A percentile compares a stretch with the other conserved stretches of the same genome.
Conservation (phyloP, 2,329 filamentous ascomycete species). For the Ophiostoma ips region DNA sequence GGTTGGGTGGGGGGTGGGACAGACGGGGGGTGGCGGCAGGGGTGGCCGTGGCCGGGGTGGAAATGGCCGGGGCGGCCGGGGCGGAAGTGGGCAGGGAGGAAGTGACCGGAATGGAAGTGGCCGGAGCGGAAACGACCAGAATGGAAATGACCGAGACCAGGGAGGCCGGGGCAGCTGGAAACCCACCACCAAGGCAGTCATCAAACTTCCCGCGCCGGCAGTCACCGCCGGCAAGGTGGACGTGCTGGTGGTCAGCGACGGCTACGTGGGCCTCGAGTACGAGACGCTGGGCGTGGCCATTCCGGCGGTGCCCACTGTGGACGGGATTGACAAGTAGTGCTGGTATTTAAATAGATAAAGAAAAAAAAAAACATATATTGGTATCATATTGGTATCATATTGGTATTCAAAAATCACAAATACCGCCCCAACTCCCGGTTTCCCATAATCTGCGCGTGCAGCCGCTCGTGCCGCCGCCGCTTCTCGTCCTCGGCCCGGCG, state of each 20-base stretch:
- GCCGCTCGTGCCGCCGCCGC: constrained; percentile 45
- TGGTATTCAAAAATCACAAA: constrained; percentile 22
- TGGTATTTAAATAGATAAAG: background rate
- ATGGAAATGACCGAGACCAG: background rate
- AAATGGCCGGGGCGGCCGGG: background rate
- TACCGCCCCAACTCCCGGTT: constrained; percentile 66
- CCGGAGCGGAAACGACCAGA: background rate
- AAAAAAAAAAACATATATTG: background rate
- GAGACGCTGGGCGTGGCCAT: constrained; percentile 34
- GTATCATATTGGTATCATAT: too few relatives aligned
- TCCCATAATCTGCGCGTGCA: constrained; percentile 60
- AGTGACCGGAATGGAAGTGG: background rate
- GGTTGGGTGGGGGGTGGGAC: constrained; percentile 50
- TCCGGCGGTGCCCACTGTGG: constrained; percentile 34
- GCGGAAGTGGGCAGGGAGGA: background rate
- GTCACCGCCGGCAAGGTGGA: constrained; percentile 49
- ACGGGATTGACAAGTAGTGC: constrained; percentile 26
- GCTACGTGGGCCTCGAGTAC: constrained; percentile 63
- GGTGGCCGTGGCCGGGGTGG: background rate
- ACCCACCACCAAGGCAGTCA: constrained; percentile 38
- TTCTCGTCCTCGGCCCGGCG: constrained; percentile 43
- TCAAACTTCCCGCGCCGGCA: constrained; percentile 43
- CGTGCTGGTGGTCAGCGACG: constrained; percentile 70
- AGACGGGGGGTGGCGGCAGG: background rate
- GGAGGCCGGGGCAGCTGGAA: constrained; percentile 18